phyloP scores from a whole-genome alignment of 2,329 filamentous ascomycete species.

The Exophiala sp. region DNA sequence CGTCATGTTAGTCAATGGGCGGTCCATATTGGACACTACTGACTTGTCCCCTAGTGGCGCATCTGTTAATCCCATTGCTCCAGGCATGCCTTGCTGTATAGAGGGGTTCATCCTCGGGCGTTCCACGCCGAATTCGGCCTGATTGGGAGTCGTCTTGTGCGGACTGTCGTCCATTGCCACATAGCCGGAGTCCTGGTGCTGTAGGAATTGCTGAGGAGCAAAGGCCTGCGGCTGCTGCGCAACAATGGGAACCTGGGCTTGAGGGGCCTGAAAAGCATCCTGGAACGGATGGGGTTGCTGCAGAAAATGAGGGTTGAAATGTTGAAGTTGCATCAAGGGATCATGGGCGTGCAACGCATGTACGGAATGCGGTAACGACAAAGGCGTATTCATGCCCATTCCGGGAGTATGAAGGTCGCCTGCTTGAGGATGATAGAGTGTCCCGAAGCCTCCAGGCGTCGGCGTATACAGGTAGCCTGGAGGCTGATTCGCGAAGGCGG shows the following conservation, averaged over 20 bases:
- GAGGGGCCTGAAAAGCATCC: conserved; percentile 23
- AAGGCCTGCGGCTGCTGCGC: conserved; percentile 48
- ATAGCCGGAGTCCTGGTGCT: conserved; percentile 70
- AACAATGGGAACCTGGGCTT: conserved; percentile 17
- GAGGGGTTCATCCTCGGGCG: conserved; percentile 28
- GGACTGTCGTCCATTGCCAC: conserved; percentile 65
- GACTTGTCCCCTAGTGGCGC: conserved; percentile 49
- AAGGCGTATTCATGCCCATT: conserved; percentile 67
- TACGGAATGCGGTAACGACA: conserved; percentile 68
- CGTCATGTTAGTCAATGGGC: conserved; percentile 24
- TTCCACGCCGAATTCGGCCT: conserved; percentile 20
- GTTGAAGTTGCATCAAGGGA: conserved; percentile 58
- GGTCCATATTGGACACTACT: conserved; percentile 21
- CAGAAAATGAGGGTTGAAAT: conserved; percentile 55
- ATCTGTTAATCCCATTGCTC: conserved; percentile 29
- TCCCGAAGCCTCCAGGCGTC: conserved; percentile 72
- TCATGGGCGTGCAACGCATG: conserved; percentile 56
- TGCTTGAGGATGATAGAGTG: conserved; percentile 74
- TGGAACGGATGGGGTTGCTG: conserved; percentile 25
- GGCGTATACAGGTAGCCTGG: conserved; percentile 76
- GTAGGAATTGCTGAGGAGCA: conserved; percentile 54
- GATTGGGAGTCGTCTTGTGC: conserved; percentile 45
- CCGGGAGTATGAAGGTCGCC: conserved; percentile 82
- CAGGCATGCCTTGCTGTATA: conserved; percentile 32
- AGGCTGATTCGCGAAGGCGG: conserved; percentile 69